Base-by-base conservation (phyloP, 352 stramenopile species). In the Peronospora farinosa region DNA sequence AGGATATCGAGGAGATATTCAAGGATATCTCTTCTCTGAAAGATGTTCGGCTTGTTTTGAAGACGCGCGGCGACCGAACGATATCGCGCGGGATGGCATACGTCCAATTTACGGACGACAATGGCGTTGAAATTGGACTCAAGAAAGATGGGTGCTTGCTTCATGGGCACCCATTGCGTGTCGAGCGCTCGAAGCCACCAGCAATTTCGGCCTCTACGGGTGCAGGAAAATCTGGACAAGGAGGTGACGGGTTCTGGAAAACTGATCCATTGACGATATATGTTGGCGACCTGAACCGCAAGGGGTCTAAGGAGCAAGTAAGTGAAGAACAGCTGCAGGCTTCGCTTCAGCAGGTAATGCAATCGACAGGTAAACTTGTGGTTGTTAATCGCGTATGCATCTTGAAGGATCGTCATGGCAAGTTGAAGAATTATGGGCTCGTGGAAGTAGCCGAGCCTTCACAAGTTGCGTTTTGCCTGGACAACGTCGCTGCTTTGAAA, bases 51-150 rank as follows among this genome's bases (percentile, higher is more conserved):
- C 60, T 89, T 5, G 69, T 89, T 2, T 71, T 79, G 11, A 89
- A 89, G 41, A 64, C 61, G 40, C 74, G 78, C 10, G 72, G 66
- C 30, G 69, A 65, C 35, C 74, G 75, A 19, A 49, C 74, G 8
- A 85, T 85, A 52, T 86, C 78, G 11, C 69, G 78, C 39, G 78
- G 78, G 10, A 87, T 89, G 72, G 78, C 78, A 27, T 89, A 89
- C 46, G 72, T 87, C 4, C 69, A 87, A 45, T 86, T 86, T 43
- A 37, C 51, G 0, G 60, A 84, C 35, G 73, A 78, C 7, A 31
- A 40, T 7, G 76, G 73, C 6, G 69, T 83, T 1, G 38, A 55
- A 13, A 46, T 50, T 7, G 75, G 63, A 12, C 54, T 86, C 1
- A 50, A 42, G 17, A 44, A 52, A 10, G 37, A 84, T 33, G 72